phyloP scores from a whole-genome alignment of 331 rosid genomes.

The Arachis monticola region DNA sequence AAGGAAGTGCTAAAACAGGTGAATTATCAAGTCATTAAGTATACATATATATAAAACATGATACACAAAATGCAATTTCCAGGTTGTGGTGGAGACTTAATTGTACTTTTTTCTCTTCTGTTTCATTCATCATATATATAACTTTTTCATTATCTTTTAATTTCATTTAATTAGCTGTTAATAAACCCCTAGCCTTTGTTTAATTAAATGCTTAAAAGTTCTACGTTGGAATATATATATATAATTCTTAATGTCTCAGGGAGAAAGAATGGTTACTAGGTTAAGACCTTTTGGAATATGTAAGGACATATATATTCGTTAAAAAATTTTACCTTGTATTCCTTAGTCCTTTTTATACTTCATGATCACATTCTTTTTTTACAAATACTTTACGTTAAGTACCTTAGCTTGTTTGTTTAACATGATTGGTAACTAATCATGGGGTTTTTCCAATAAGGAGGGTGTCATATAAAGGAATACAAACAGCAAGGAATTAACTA shows the following conservation, averaged over 20 bases:
- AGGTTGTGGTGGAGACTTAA: neutral
- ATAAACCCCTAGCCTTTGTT: neutral
- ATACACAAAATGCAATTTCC: neutral
- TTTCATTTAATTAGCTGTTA: too few species aligned
- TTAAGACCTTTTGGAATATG: neutral
- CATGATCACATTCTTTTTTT: neutral
- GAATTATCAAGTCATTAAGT: neutral
- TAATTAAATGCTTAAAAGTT: too few species aligned
- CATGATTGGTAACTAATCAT: neutral
- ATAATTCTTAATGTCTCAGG: too few species aligned
- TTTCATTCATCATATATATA: neutral
- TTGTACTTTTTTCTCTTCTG: conserved; percentile 2
- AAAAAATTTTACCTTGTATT: neutral
- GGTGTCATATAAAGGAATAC: neutral
- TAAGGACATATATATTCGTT: neutral
- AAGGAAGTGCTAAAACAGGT: neutral
- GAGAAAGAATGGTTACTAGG: neutral
- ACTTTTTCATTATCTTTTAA: conserved; percentile 3
- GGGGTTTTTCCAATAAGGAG: neutral
- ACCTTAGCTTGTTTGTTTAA: neutral
- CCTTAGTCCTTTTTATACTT: neutral
- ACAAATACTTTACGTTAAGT: neutral
- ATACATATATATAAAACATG: neutral
- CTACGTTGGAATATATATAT: too few species aligned
- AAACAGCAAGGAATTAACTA: neutral